phyloP scores from a whole-genome alignment of 257 asterid genomes.

The Fraxinus anomala region DNA sequence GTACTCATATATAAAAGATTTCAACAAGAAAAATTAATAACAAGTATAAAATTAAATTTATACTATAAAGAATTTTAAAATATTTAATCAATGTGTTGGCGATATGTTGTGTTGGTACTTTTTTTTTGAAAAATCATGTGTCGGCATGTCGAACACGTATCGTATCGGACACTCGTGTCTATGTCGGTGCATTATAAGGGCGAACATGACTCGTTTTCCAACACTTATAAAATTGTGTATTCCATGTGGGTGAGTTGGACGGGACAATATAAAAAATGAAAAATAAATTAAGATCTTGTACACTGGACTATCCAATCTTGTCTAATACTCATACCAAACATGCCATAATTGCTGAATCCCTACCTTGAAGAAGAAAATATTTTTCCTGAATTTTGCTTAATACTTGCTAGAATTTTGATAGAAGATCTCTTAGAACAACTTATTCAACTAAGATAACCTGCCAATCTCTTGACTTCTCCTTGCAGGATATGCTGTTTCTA shows the following conservation, averaged over 20 bases:
- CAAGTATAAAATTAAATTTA: no score
- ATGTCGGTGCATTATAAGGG: no score
- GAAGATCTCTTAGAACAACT: neutral
- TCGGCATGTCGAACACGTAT: no score
- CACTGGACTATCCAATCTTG: neutral
- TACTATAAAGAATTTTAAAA: no score
- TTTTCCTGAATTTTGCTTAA: neutral
- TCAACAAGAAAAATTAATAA: no score
- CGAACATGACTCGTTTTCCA: no score
- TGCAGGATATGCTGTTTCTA: slow-evolving; percentile 75
- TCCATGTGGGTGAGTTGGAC: neutral
- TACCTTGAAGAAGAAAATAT: neutral
- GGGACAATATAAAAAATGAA: neutral
- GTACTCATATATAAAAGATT: no score
- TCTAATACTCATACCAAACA: neutral
- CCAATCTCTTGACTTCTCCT: slow-evolving; percentile 13
- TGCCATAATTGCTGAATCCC: neutral
- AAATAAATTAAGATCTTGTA: neutral
- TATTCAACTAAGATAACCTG: neutral
- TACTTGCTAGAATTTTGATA: neutral
- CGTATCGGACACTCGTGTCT: no score
- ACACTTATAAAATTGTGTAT: no score
- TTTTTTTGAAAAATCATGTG: no score
- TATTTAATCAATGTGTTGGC: no score
- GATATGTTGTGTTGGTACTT: no score